phyloP scores from a whole-genome alignment of 148 eudicot genomes.

The Rhododendron vialii region DNA sequence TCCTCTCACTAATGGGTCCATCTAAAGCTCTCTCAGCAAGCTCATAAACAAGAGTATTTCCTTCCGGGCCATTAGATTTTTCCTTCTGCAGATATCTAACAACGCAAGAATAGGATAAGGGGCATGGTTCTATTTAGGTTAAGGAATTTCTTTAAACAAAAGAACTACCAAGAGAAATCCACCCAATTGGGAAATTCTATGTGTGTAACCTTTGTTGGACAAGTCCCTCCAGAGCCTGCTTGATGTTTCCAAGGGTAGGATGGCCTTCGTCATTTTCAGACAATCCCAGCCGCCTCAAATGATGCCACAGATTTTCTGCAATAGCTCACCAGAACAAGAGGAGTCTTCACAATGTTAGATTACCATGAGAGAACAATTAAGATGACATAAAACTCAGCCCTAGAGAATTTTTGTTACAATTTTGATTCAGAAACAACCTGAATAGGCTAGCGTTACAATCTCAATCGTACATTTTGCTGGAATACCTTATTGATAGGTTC shows the following conservation, averaged over 20 bases:
- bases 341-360: background rate
- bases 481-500: background rate
- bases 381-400: background rate
- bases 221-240: constrained; percentile 64
- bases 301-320: constrained; percentile 86
- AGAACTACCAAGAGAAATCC: background rate
- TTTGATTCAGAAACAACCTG: background rate
- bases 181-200: constrained; percentile 2
- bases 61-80: constrained; percentile 87
- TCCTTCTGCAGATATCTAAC: constrained; percentile 85
- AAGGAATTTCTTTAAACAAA: background rate
- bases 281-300: constrained; percentile 80
- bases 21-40: constrained; percentile 92
- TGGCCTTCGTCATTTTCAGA: constrained; percentile 71
- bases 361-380: background rate
- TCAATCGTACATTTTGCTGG: background rate
- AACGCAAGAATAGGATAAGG: background rate
- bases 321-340: background rate
- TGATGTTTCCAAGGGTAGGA: constrained; percentile 61
- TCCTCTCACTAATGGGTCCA: constrained; percentile 47
- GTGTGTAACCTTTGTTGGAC: constrained; percentile 75
- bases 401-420: background rate
- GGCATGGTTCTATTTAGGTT: background rate
- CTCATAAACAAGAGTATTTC: constrained; percentile 63
- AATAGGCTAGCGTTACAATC: background rate